Evolutionary conservation across 768 basidiomycete species (phyloP), one percentile per base, ranked within the genome.

Genomic region (Rhizopogon salebrosus): DNA sequence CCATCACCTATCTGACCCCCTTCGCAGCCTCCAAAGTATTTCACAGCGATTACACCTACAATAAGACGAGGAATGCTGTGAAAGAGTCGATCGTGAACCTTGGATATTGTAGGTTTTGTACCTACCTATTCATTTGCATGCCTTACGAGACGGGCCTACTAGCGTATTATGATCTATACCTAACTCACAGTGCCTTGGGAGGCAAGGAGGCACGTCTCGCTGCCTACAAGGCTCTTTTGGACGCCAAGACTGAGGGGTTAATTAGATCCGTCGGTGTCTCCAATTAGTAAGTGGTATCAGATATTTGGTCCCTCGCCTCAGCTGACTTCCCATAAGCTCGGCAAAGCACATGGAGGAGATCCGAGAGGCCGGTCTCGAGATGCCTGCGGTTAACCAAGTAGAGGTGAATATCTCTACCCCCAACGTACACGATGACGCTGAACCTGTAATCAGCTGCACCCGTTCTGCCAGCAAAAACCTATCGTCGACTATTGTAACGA

Each of bases 341-440:
- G 68, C 83, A 16, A 77, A 79, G 31, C 87, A 89, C 60, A 70
- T 89, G 3, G 80, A 88, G 62, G 86, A 89, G 67, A 83, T 89
- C 42, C 72, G 67, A 49, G 69, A 70, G 9, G 80, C 82, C 1
- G 85, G 84, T 0, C 73, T 78, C 27, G 79, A 84, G 54, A 68
- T 75, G 51, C 88, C 88, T 8, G 65, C 78, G 1, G 80, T 91
- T 40, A 89, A 91, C 62, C 87, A 91, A 64, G 76, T 89, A 54
- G 87, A 89, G 75, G 85, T 83, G 52, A 18, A 70, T 53, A 59
- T 65, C 54, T 10, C 8, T 10, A 31, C 20, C 6, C 18, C 20
- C 20, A 18, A 11, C 27, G 27, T 18, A 18, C 10, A 42, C n/a
- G 29, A 16, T 7, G 14, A 46, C 5, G 43, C 18, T 46, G 2